Percentiles rank a stretch among this genome's conserved stretches.
These are phyloP conservation scores for Ophiostoma angusticollis DNA, from an alignment of 2,329 filamentous ascomycete species.

Conservation along the genomic window DNA sequence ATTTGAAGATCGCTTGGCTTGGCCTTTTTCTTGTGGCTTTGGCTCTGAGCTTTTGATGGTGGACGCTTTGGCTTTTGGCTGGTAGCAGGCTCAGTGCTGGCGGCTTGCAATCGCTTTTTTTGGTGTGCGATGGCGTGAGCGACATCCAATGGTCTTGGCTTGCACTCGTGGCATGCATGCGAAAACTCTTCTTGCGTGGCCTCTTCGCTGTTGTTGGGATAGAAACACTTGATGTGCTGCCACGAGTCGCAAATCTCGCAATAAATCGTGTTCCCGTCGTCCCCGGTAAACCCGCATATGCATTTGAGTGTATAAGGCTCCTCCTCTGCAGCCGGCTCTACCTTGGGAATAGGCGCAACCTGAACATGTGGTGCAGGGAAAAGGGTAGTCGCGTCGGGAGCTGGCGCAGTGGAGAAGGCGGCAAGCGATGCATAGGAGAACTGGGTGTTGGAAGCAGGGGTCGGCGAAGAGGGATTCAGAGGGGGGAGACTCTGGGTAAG, in stretches of 20 bases:
- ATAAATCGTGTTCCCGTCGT: slow-evolving; percentile 95
- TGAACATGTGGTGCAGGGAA: slow-evolving; percentile 17
- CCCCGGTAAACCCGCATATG: slow-evolving; percentile 85
- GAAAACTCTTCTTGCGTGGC: slow-evolving; percentile 58
- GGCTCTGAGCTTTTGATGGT: slow-evolving; percentile 55
- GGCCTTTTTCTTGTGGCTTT: slow-evolving; percentile 65
- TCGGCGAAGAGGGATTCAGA: slow-evolving; percentile 19
- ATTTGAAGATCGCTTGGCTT: slow-evolving; percentile 56
- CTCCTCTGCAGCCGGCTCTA: slow-evolving; percentile 50
- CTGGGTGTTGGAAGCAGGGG: background rate
- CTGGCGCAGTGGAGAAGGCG: slow-evolving; percentile 11
- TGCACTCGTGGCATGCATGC: slow-evolving; percentile 84
- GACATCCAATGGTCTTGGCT: slow-evolving; percentile 60
- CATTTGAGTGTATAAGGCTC: slow-evolving; percentile 94
- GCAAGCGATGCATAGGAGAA: slow-evolving; percentile 1
- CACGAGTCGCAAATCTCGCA: slow-evolving; percentile 94
- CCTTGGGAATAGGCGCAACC: slow-evolving; percentile 29
- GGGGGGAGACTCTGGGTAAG: slow-evolving; percentile 37
- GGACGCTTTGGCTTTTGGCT: slow-evolving; percentile 65
- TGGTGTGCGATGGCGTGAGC: slow-evolving; percentile 65
- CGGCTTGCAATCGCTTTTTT: slow-evolving; percentile 38
- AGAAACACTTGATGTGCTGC: slow-evolving; percentile 98
- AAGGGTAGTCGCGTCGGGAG: background rate
- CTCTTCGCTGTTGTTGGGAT: slow-evolving; percentile 59
- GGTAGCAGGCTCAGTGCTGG: slow-evolving; percentile 33